Evolutionary conservation across 805 yeast genomes (phyloP).

Genomic region (Lipomyces orientalis): DNA sequence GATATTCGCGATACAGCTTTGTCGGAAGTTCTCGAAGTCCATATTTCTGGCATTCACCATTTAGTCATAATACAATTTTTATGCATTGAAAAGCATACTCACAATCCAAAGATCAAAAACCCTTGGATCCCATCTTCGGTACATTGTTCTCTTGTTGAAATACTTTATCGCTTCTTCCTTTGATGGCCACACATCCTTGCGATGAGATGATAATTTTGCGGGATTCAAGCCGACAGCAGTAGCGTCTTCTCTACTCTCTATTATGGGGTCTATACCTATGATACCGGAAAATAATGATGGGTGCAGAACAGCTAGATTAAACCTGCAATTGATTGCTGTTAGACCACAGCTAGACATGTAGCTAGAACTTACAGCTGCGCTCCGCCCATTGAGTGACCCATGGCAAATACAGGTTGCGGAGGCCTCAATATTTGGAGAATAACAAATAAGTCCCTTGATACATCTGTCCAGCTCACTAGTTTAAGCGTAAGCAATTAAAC

Average conservation of each 20-base stretch:
- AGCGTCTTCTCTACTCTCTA: slow-evolving; percentile 21
- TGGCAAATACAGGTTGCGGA: slow-evolving; percentile 35
- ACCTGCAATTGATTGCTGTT: not conserved
- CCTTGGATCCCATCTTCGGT: slow-evolving; percentile 20
- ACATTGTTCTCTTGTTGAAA: slow-evolving; percentile 17
- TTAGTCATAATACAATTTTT: too few species aligned
- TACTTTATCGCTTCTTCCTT: slow-evolving; percentile 23
- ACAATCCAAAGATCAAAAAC: too few species aligned
- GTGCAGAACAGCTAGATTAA: slow-evolving; percentile 21
- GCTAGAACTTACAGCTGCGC: slow-evolving; percentile 4
- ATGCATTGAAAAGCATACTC: too few species aligned
- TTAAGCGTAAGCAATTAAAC: too few species aligned
- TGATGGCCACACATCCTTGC: slow-evolving; percentile 35
- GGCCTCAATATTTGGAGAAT: slow-evolving; percentile 23
- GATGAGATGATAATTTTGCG: slow-evolving; percentile 18
- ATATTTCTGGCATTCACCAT: too few species aligned
- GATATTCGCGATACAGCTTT: too few species aligned
- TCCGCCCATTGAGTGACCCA: slow-evolving; percentile 41
- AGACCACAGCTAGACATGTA: not conserved
- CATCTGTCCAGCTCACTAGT: slow-evolving; percentile 14
- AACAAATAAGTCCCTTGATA: slow-evolving; percentile 24
- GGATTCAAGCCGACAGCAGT: slow-evolving; percentile 11
- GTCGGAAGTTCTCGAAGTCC: too few species aligned
- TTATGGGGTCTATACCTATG: slow-evolving; percentile 37
- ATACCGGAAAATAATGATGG: slow-evolving; percentile 31